A percentile compares a stretch with the other conserved stretches of the same genome.
Evolutionary conservation across 192 early-diverging fungal genomes (phyloP).

Genomic region (Coemansia sp.): DNA sequence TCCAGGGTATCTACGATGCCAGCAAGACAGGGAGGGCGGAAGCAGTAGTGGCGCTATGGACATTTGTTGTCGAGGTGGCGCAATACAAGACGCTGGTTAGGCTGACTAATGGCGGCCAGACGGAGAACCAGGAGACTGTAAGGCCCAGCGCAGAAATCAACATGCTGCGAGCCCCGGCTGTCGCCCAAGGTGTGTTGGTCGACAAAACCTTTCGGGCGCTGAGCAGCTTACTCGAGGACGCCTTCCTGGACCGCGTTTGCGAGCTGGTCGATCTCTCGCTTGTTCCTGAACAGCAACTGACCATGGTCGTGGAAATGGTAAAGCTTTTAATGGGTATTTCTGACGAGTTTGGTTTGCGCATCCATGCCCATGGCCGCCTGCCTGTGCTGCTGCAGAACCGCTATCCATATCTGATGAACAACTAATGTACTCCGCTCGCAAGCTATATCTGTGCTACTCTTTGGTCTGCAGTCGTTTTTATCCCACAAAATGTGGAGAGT

Average conservation of each 20-base stretch:
- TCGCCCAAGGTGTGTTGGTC: slow-evolving; percentile 36
- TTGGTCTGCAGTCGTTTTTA: not conserved
- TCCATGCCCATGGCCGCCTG: slow-evolving; percentile 19
- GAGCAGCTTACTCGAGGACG: slow-evolving; percentile 11
- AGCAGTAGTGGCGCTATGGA: slow-evolving; percentile 34
- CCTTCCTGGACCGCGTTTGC: slow-evolving; percentile 26
- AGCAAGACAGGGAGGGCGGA: slow-evolving; percentile 31
- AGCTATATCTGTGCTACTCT: slow-evolving; percentile 17
- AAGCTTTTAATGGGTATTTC: slow-evolving; percentile 25
- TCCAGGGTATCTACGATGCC: slow-evolving; percentile 16
- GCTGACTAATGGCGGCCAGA: slow-evolving; percentile 28
- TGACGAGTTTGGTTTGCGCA: slow-evolving; percentile 22
- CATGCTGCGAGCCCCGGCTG: slow-evolving; percentile 18
- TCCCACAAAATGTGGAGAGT: not conserved
- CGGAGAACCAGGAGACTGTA: not conserved
- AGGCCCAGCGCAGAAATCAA: slow-evolving; percentile 30
- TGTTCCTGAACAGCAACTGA: slow-evolving; percentile 36
- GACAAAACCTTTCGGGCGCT: slow-evolving; percentile 42
- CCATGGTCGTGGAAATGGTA: slow-evolving; percentile 35
- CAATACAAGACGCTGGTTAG: slow-evolving; percentile 40
- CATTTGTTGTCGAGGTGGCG: slow-evolving; percentile 44
- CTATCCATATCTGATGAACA: slow-evolving; percentile 36
- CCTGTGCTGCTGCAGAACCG: slow-evolving; percentile 34
- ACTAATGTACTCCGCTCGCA: not conserved
- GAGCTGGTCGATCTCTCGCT: slow-evolving; percentile 24